Evolutionary conservation across 345 rosid species (phyloP).

Genomic region (Euphorbia peplus): DNA sequence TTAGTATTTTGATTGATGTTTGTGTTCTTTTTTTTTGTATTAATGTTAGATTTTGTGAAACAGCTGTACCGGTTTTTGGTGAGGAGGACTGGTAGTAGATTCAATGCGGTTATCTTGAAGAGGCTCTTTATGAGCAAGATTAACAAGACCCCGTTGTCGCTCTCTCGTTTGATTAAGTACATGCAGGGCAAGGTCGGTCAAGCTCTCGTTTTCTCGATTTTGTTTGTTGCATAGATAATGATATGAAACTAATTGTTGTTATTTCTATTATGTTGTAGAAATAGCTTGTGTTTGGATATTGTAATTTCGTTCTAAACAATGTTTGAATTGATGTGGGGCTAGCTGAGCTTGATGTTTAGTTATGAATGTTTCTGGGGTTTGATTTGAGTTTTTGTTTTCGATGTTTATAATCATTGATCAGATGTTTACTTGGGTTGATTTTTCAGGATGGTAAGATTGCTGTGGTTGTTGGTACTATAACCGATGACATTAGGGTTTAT

Average conservation of each 20-base stretch:
- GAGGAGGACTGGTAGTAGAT: conserved; percentile 87
- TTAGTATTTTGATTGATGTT: background rate
- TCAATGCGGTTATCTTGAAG: conserved; percentile 89
- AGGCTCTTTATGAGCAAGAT: conserved; percentile 93
- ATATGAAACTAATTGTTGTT: background rate
- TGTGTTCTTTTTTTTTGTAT: background rate
- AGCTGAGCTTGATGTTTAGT: background rate
- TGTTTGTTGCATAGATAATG: background rate
- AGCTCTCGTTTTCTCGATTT: background rate
- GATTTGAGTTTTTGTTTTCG: background rate
- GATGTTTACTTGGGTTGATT: background rate
- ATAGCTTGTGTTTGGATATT: no score
- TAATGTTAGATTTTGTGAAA: background rate
- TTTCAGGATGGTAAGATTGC: conserved; percentile 73
- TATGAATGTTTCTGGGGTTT: background rate
- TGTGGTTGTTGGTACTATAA: conserved; percentile 77
- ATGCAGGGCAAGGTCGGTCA: conserved; percentile 70
- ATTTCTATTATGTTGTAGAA: background rate
- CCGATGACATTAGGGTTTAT: conserved; percentile 77
- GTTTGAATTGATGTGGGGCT: background rate
- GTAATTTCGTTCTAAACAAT: no score
- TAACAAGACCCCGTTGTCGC: conserved; percentile 89
- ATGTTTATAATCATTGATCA: background rate
- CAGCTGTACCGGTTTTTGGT: conserved; percentile 92
- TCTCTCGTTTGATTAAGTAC: conserved; percentile 64